Percentiles rank a stretch among this genome's conserved stretches.
Conservation (phyloP, 352 stramenopile species). For the Phytophthora vignae region DNA sequence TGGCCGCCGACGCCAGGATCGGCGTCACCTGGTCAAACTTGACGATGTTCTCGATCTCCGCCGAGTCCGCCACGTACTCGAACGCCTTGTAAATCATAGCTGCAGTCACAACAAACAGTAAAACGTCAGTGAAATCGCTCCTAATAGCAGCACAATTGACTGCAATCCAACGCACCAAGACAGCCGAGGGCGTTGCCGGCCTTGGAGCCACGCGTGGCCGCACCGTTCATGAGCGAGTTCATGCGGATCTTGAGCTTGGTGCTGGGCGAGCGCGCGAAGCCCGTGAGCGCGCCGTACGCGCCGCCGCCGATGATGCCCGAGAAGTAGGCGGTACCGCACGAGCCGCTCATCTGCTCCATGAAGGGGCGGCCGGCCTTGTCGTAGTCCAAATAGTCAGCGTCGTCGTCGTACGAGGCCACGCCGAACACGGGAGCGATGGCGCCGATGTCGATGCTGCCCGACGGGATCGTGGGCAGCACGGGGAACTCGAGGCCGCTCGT, state of each 20-base stretch:
- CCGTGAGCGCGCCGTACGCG: slow-evolving; percentile 67
- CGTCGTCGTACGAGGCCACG: slow-evolving; percentile 78
- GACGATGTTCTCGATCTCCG: slow-evolving; percentile 83
- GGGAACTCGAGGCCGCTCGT: slow-evolving; percentile 72
- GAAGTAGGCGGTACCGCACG: slow-evolving; percentile 85
- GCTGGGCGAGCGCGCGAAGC: slow-evolving; percentile 77
- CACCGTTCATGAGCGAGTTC: slow-evolving; percentile 90
- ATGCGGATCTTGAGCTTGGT: slow-evolving; percentile 91
- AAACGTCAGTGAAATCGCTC: slow-evolving; percentile 14
- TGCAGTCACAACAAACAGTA: slow-evolving; percentile 19
- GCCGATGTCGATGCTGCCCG: slow-evolving; percentile 81
- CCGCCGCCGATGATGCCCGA: slow-evolving; percentile 86
- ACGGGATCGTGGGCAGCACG: slow-evolving; percentile 77
- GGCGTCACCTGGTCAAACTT: slow-evolving; percentile 88
- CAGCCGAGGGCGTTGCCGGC: slow-evolving; percentile 85
- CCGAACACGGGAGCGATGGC: slow-evolving; percentile 89
- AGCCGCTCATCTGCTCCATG: slow-evolving; percentile 85
- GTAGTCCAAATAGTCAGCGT: slow-evolving; percentile 89
- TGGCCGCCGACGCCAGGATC: slow-evolving; percentile 83
- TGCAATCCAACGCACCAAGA: slow-evolving; percentile 55
- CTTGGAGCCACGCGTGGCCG: slow-evolving; percentile 82
- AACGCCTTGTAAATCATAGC: slow-evolving; percentile 91
- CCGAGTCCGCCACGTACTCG: slow-evolving; percentile 81
- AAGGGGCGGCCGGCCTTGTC: slow-evolving; percentile 86
- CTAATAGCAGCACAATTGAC: not conserved